Conservation (phyloP, 2,329 filamentous ascomycete genomes). For the Aspergillus carbonarius region DNA sequence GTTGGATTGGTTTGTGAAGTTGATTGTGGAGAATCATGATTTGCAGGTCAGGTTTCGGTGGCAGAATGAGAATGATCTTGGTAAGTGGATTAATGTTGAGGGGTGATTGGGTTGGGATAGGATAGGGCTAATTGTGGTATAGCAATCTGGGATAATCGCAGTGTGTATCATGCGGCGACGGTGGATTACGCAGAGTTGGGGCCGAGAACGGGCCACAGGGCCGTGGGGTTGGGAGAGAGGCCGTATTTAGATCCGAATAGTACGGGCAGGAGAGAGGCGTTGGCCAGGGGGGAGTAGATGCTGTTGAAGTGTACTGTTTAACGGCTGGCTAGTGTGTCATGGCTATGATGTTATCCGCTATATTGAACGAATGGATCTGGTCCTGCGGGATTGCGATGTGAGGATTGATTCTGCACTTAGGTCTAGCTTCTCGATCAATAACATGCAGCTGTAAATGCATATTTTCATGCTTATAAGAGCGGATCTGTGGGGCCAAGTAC, state of each 20-base stretch:
- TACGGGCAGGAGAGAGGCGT: constrained; percentile 23
- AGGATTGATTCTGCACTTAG: too few species aligned
- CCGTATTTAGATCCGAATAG: constrained; percentile 53
- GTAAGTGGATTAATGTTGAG: constrained; percentile 32
- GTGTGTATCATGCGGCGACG: constrained; percentile 56
- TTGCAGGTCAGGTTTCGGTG: constrained; percentile 52
- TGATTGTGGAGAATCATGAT: constrained; percentile 52
- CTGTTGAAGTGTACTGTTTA: too few species aligned
- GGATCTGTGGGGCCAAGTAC: too few species aligned
- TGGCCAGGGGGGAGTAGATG: not conserved
- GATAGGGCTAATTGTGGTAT: constrained; percentile 33
- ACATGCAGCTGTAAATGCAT: too few species aligned
- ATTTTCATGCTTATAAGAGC: too few species aligned
- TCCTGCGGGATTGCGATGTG: too few species aligned
- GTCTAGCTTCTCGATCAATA: too few species aligned
- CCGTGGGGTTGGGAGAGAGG: constrained; percentile 54
- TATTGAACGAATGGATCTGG: too few species aligned
- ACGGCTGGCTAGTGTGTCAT: too few species aligned
- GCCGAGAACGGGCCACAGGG: constrained; percentile 50
- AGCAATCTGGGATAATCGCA: constrained; percentile 60
- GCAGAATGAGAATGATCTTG: constrained; percentile 50
- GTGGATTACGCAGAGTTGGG: constrained; percentile 52
- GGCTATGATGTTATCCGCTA: too few species aligned
- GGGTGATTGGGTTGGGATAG: not conserved
- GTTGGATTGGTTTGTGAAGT: constrained; percentile 43